phyloP scores from a whole-genome alignment of 2,329 filamentous ascomycete species.

The Botrytis sinoallii region DNA sequence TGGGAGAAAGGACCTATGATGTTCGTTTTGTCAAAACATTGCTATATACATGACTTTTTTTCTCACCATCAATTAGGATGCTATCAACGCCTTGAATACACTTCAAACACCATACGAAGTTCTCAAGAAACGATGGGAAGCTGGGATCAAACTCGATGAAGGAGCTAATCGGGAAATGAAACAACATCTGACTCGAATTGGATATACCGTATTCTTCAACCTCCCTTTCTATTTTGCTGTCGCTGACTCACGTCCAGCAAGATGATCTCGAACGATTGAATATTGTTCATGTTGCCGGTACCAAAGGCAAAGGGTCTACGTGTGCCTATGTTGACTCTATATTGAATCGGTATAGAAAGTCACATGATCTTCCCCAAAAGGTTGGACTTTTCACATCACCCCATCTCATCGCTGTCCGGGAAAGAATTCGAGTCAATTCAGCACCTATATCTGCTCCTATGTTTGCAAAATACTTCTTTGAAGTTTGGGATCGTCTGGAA shows the following conservation, averaged over 20 bases:
- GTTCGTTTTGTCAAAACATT: slow-evolving; percentile 14
- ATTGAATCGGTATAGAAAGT: slow-evolving; percentile 49
- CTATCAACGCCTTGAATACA: slow-evolving; percentile 80
- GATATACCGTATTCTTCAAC: slow-evolving; percentile 57
- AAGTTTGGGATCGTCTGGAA: slow-evolving; percentile 60
- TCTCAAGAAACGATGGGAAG: slow-evolving; percentile 74
- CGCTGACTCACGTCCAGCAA: slow-evolving; percentile 24
- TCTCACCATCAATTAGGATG: slow-evolving; percentile 57
- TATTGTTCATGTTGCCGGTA: slow-evolving; percentile 68
- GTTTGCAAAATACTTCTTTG: slow-evolving; percentile 65
- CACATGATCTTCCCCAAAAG: slow-evolving; percentile 31
- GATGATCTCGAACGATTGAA: slow-evolving; percentile 54
- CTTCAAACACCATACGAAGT: slow-evolving; percentile 85
- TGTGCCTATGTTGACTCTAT: slow-evolving; percentile 66
- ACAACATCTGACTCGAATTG: slow-evolving; percentile 71
- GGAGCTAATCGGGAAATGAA: slow-evolving; percentile 74
- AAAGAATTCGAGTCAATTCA: slow-evolving; percentile 63
- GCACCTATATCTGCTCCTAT: slow-evolving; percentile 53
- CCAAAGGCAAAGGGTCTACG: slow-evolving; percentile 74
- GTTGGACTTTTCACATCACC: slow-evolving; percentile 68
- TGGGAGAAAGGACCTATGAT: slow-evolving; percentile 25
- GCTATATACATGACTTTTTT: not conserved
- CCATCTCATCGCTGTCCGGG: slow-evolving; percentile 64
- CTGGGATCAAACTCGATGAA: slow-evolving; percentile 67
- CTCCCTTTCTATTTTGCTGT: not conserved